Conservation (phyloP, 2,329 filamentous ascomycete species). For the Trichophyton verrucosum region DNA sequence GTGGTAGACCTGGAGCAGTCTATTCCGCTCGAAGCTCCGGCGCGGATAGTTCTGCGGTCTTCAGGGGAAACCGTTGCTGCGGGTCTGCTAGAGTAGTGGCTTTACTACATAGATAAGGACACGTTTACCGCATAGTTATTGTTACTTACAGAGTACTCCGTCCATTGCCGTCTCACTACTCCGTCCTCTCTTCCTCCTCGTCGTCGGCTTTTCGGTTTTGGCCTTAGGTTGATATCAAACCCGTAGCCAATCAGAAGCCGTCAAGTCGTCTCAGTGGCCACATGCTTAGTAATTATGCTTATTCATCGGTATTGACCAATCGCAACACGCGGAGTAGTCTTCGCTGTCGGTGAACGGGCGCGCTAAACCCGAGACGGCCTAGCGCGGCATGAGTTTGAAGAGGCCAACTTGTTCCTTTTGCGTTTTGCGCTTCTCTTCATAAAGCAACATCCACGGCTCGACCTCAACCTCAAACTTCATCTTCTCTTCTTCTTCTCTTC, state of each 20-base stretch:
- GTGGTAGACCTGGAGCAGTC: slow-evolving; percentile 59
- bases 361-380: slow-evolving; percentile 9
- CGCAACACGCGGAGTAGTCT: slow-evolving; percentile 28
- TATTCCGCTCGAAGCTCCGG: slow-evolving; percentile 67
- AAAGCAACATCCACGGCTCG: slow-evolving; percentile 3
- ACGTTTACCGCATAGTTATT: neutral
- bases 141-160: neutral
- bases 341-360: slow-evolving; percentile 6
- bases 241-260: slow-evolving; percentile 9
- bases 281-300: slow-evolving; percentile 11
- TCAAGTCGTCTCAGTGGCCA: neutral
- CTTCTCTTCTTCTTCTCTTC: slow-evolving; percentile 15
- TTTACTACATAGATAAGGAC: neutral
- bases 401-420: slow-evolving; percentile 31
- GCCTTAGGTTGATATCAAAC: neutral
- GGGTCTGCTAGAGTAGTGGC: slow-evolving; percentile 58
- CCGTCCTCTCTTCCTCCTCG: neutral
- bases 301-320: slow-evolving; percentile 27
- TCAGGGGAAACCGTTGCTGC: slow-evolving; percentile 78
- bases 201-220: neutral
- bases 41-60: slow-evolving; percentile 66
- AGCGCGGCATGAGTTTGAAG: slow-evolving; percentile 20
- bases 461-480: slow-evolving; percentile 6
- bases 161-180: too few species aligned
- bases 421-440: neutral